Conservation (phyloP, 225 moss, liverwort and hornwort genomes). For the Antitrichia curtipendula region DNA sequence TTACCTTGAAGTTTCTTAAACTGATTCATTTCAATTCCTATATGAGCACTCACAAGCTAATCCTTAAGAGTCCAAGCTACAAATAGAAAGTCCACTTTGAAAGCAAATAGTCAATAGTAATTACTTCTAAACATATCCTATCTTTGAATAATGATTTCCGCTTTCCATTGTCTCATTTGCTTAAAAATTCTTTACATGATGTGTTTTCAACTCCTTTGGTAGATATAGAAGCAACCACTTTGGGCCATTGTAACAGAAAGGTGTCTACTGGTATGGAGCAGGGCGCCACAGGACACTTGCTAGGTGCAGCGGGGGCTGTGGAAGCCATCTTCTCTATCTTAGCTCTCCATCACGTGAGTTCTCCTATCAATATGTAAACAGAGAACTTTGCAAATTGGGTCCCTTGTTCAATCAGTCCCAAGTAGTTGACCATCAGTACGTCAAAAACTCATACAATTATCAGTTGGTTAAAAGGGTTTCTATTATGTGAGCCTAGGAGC, state of each 20-base stretch:
- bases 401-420: neutral
- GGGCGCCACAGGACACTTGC: constrained; percentile 92
- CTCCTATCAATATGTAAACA: neutral
- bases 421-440: neutral
- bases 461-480: no score
- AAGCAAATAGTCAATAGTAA: neutral
- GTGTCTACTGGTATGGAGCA: neutral
- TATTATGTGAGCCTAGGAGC: no score
- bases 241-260: neutral
- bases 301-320: constrained; percentile 96
- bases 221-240: neutral
- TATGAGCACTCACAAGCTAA: neutral
- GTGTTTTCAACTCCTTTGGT: neutral
- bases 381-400: neutral
- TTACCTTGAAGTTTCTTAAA: neutral
- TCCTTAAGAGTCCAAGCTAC: neutral
- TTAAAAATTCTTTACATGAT: neutral
- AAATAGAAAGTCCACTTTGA: neutral
- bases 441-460: no score
- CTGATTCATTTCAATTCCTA: neutral
- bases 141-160: neutral
- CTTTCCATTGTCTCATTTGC: neutral
- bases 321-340: constrained; percentile 90
- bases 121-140: no score
- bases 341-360: constrained; percentile 67